Base-by-base conservation (phyloP, 805 yeast species). In the Kockiozyma suomiensis region DNA sequence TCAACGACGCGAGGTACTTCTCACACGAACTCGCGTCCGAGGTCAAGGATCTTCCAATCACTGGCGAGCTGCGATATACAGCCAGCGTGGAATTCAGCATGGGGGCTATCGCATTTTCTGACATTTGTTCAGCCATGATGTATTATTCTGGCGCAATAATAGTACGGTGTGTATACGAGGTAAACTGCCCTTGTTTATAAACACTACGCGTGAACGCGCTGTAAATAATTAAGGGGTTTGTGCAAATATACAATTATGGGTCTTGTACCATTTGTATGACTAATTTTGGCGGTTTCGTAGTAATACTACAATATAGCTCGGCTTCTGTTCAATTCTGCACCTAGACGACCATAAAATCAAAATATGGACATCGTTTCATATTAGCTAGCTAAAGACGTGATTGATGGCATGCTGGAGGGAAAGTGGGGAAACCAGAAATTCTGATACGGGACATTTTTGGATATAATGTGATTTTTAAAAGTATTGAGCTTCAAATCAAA, bases 1-100 rank as follows among this genome's bases (percentile, higher is more conserved):
- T 42, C 28, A 57, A 38, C 15, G 53, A 51, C 19, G 37, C 35
- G 25, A 57, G 55, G 32, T 51, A 57, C 37, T 32, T 51, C 15
- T 13, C 10, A 37, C 61, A 51, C 1, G 56, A 37, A 19, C 37
- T 15, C 32, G 37, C 40, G 46, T 49, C 55, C 21, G 40, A 17
- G 8, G 28, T 15, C 12, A 28, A 50, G 1, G 26, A 37, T n/a
- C 28, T n/a, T 3, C 59, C 55, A 15, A 50, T 37, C 6, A 56
- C 21, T 10, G 55, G 50, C 21, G 59, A 38, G 30, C 49, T 55
- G 15, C 37, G 45, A 23, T 49, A 48, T 23, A 42, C 45, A 4
- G 59, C 47, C 28, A 55, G 38, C 15, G 59, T 49, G 2, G 54
- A 8, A 30, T 46, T 42, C 10, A 55, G 54, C 7, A 49, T 21